A percentile compares a stretch with the other conserved stretches of the same genome.
Evolutionary conservation across 176 grass and related monocot genomes (phyloP).

Genomic region (Rhipidocladum racemiflorum): DNA sequence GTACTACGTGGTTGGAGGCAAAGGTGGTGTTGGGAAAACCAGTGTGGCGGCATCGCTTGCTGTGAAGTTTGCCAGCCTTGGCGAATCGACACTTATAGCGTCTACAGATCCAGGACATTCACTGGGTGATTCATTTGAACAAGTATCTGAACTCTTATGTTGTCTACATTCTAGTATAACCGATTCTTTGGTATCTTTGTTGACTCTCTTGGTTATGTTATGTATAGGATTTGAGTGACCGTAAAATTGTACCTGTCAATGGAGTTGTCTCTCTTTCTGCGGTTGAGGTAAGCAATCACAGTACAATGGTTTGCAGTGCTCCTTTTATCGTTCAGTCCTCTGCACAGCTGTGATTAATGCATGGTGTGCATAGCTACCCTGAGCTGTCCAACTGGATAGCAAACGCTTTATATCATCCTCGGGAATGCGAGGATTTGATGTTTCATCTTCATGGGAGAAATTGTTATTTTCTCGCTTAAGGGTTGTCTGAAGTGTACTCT

Average conservation of each 20-base stretch:
- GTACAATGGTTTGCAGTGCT: neutral
- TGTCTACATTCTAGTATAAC: neutral
- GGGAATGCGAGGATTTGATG: neutral
- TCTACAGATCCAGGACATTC: constrained; percentile 34
- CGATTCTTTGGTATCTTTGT: neutral
- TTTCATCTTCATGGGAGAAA: neutral
- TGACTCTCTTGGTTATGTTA: constrained; percentile 15
- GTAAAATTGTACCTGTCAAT: constrained; percentile 14
- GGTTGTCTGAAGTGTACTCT: neutral
- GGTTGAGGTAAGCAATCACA: constrained; percentile 24
- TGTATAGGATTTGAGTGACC: constrained; percentile 1
- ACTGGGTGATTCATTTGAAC: constrained; percentile 46
- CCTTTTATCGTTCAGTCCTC: neutral
- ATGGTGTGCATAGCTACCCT: neutral
- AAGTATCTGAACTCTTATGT: constrained; percentile 21
- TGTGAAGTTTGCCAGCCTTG: constrained; percentile 39
- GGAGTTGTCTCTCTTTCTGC: constrained; percentile 43
- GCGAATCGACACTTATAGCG: constrained; percentile 41
- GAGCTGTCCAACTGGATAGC: neutral
- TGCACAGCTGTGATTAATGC: neutral
- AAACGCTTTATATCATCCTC: neutral
- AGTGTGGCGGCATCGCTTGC: constrained; percentile 43
- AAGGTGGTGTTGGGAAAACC: constrained; percentile 56
- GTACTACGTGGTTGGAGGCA: constrained; percentile 45
- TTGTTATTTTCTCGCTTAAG: neutral